Percentiles rank a stretch among this genome's conserved stretches.
These are phyloP conservation scores for Pythium pectinolyticum DNA, from an alignment of 352 stramenopile species.

Conservation along the genomic window DNA sequence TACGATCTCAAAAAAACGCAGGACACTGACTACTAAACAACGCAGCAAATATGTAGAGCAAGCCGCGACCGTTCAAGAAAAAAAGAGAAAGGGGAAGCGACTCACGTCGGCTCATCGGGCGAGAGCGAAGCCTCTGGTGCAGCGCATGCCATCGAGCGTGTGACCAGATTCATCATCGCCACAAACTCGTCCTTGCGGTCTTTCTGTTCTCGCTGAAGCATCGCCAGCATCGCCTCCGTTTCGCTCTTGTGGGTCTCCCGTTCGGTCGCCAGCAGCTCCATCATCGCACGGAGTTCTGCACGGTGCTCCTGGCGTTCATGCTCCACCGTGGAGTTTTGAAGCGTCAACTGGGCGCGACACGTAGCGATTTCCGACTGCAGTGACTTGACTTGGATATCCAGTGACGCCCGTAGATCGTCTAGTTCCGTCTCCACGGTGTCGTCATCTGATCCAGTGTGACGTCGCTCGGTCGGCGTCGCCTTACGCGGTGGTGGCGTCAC, in stretches of 20 bases:
- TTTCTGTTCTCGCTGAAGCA: slow-evolving; percentile 9
- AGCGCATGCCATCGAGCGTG: no score
- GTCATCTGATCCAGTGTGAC: no score
- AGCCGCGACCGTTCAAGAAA: no score
- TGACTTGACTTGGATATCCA: background rate
- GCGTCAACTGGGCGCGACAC: background rate
- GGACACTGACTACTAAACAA: no score
- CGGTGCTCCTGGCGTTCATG: slow-evolving; percentile 10
- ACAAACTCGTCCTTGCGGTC: slow-evolving; percentile 17
- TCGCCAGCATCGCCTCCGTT: slow-evolving; percentile 1
- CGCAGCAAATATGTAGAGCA: no score
- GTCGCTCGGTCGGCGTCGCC: no score
- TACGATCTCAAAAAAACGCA: no score
- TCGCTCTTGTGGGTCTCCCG: slow-evolving; percentile 6
- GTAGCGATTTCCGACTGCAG: background rate
- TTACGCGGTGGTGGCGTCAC: no score
- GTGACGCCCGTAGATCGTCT: background rate
- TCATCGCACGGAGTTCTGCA: slow-evolving; percentile 8
- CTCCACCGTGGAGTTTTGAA: background rate
- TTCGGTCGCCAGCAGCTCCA: slow-evolving; percentile 21
- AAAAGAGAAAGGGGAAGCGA: background rate
- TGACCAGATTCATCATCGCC: slow-evolving; percentile 19
- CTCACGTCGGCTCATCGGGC: background rate
- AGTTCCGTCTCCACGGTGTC: background rate
- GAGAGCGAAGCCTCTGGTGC: no score